phyloP scores from a whole-genome alignment of 1,284 basidiomycete species.

The Flammula alnicola region DNA sequence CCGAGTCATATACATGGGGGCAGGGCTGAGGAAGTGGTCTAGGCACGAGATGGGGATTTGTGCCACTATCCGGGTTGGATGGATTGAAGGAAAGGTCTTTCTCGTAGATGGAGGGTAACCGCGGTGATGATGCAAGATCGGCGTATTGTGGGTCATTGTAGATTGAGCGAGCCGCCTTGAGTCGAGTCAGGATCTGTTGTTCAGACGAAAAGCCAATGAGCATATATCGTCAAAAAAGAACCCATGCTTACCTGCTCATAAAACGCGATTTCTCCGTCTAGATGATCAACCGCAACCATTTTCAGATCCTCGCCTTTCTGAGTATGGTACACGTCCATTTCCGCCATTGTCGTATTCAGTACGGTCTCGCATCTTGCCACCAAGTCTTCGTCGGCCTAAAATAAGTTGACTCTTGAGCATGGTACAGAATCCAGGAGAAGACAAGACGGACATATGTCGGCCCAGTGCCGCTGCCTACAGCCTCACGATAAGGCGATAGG shows the following conservation, averaged over 20 bases:
- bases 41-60: conserved; percentile 54
- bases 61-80: conserved; percentile 27
- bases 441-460: conserved; percentile 41
- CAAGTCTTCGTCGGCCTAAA: conserved; percentile 64
- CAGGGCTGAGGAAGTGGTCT: conserved; percentile 68
- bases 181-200: conserved; percentile 55
- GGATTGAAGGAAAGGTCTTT: conserved; percentile 52
- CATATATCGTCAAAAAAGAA: neutral
- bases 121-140: conserved; percentile 48
- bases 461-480: conserved; percentile 33
- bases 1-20: conserved; percentile 76
- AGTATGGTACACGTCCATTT: conserved; percentile 80
- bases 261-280: conserved; percentile 77
- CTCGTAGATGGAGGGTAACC: conserved; percentile 75
- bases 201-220: neutral
- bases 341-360: conserved; percentile 85
- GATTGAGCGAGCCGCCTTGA: conserved; percentile 55
- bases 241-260: conserved; percentile 63
- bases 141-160: conserved; percentile 56
- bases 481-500: conserved; percentile 64
- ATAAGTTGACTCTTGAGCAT: neutral
- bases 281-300: conserved; percentile 62
- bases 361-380: conserved; percentile 84
- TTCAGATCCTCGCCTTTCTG: conserved; percentile 77
- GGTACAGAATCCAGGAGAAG: conserved; percentile 4